Evolutionary conservation across 176 grass and related monocot genomes (phyloP), one percentile per base, ranked within the genome.

Genomic region (Thinopyrum elongatum): DNA sequence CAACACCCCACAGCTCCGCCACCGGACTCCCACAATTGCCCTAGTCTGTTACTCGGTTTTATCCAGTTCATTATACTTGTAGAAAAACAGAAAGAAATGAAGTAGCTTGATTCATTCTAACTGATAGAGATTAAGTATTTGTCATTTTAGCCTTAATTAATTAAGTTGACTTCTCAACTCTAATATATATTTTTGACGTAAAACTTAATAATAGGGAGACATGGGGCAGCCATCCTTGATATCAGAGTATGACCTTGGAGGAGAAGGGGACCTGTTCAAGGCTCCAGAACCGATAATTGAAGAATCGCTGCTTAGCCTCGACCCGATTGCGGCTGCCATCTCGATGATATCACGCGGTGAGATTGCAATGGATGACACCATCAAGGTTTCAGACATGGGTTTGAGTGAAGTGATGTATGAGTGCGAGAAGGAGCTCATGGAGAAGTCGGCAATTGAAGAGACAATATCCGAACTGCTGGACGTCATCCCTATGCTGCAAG

Each of bases 241-340:
- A n/a, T n/a, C n/a, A n/a, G n/a, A n/a, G n/a, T n/a, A n/a, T n/a
- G n/a, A n/a, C n/a, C n/a, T n/a, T n/a, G n/a, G n/a, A n/a, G n/a
- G n/a, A n/a, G n/a, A n/a, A n/a, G n/a, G n/a, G n/a, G 97, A 98
- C 85, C 86, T 98, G 44, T 98, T 98, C 84, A 94, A 91, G 88
- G 97, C 93, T 49, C 97, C 93, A 38, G 94, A 95, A 83, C 81
- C 83, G 58, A 92, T 98, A 77, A 89, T 95, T 3, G 86, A 94
- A 28, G 97, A 94, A 57, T 87, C 82, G 2, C 25, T 82, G 72
- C 86, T 95, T 44, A 65, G 51, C 73, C 78, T 95, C 72, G 86
- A 95, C 78, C 92, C 92, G 6, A 77, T 94, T 38, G 78, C 82
- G 65, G 84, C 90, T 67, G 84, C 92, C 39, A 89, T 98, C 67